Evolutionary conservation across 2,329 filamentous ascomycete species (phyloP).

Genomic region (Verticillium nubilum): DNA sequence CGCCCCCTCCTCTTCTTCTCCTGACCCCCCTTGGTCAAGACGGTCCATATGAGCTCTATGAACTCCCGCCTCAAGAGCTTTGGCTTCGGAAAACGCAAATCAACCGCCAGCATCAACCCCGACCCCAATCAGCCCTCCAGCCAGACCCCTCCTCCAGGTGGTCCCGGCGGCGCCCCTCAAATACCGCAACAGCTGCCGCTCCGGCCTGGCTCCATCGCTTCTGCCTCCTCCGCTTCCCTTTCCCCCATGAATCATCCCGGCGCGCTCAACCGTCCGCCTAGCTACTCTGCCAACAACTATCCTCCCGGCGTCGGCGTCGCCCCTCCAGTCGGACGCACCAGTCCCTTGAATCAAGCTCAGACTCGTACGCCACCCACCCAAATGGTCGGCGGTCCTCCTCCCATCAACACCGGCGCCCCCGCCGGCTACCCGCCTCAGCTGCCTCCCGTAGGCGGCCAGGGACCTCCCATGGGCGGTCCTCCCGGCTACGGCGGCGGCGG

Average conservation of each 20-base stretch:
- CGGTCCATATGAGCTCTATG: conserved; percentile 66
- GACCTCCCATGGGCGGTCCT: conserved; percentile 30
- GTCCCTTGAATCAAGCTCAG: conserved; percentile 42
- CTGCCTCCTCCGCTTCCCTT: conserved; percentile 38
- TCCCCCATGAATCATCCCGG: conserved; percentile 60
- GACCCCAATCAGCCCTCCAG: conserved; percentile 20
- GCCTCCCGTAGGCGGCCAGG: conserved; percentile 24
- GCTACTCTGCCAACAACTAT: conserved; percentile 52
- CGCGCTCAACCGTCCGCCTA: conserved; percentile 56
- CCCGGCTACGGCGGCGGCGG: conserved; percentile 40
- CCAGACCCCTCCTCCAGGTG: conserved; percentile 24
- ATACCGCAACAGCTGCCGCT: conserved; percentile 43
- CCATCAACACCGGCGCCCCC: conserved; percentile 60
- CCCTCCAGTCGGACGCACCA: conserved; percentile 48
- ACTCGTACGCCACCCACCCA: conserved; percentile 53
- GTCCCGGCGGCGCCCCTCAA: conserved; percentile 30
- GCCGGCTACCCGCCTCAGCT: conserved; percentile 55
- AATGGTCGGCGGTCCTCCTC: conserved; percentile 59
- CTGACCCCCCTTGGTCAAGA: not conserved
- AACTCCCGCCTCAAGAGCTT: conserved; percentile 75
- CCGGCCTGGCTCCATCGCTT: conserved; percentile 33
- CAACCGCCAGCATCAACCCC: conserved; percentile 52
- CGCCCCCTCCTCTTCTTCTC: conserved; percentile 22
- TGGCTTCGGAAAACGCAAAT: conserved; percentile 77
- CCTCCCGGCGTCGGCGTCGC: conserved; percentile 35